A percentile compares a stretch with the other conserved stretches of the same genome.
Conservation (phyloP, 1,284 basidiomycete genomes). For the Cryptococcus sp. region DNA sequence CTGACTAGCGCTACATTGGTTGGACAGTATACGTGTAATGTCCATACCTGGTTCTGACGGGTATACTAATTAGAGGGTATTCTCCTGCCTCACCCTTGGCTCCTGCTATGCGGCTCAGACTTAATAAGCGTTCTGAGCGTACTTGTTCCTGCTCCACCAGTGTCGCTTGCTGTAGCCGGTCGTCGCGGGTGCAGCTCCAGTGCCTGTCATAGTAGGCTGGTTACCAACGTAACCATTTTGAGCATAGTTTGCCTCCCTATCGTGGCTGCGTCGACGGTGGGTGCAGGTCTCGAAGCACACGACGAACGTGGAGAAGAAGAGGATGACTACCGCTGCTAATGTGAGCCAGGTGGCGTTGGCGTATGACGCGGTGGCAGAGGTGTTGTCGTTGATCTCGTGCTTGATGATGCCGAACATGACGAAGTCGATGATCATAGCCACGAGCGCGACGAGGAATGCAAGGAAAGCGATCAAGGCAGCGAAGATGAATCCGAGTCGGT, state of each 20-base stretch:
- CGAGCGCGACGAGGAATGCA: conserved; percentile 45
- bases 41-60: no score
- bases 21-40: no score
- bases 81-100: no score
- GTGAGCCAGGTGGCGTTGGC: conserved; percentile 44
- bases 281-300: conserved; percentile 41
- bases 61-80: no score
- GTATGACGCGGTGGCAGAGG: conserved; percentile 18
- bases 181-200: neutral
- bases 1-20: no score
- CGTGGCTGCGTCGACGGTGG: conserved; percentile 20
- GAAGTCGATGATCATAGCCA: conserved; percentile 49
- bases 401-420: conserved; percentile 37
- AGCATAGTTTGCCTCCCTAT: conserved; percentile 3
- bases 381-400: conserved; percentile 34
- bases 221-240: conserved; percentile 19
- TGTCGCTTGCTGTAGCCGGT: neutral
- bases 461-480: conserved; percentile 40
- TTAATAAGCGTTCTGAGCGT: no score
- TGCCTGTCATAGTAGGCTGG: conserved; percentile 2
- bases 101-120: no score
- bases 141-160: neutral
- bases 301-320: conserved; percentile 43
- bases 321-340: conserved; percentile 39
- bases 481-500: conserved; percentile 48